These are phyloP conservation scores for Senecio squalidus DNA, from an alignment of 140 eudicot species.

Conservation along the genomic window DNA sequence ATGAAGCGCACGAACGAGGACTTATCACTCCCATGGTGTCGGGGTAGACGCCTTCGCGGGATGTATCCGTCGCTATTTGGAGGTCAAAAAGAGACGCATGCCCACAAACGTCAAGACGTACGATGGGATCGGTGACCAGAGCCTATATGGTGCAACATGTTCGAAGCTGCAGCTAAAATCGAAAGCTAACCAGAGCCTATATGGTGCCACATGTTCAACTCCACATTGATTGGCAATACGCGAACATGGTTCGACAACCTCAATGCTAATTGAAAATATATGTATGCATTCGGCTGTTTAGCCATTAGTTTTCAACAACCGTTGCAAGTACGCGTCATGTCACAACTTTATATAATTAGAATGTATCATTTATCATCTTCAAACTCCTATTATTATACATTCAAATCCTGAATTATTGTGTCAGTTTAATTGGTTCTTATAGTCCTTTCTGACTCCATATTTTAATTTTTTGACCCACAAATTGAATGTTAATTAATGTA, in stretches of 20 bases:
- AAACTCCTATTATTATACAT: conserved; percentile 15
- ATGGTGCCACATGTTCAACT: too few relatives aligned
- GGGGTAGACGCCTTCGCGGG: neutral
- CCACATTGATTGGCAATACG: too few relatives aligned
- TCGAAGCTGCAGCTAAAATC: too few relatives aligned
- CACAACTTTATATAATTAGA: neutral
- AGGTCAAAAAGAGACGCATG: too few relatives aligned
- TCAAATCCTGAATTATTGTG: conserved; percentile 18
- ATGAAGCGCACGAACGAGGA: too few relatives aligned
- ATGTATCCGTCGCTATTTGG: too few relatives aligned
- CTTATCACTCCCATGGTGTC: too few relatives aligned
- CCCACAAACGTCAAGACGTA: too few relatives aligned
- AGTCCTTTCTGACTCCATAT: conserved; percentile 26
- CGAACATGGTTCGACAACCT: too few relatives aligned
- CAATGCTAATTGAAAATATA: neutral
- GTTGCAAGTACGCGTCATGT: neutral
- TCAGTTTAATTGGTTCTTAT: conserved; percentile 31
- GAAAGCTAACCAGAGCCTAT: too few relatives aligned
- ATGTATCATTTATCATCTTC: conserved; percentile 3
- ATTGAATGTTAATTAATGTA: conserved; percentile 4
- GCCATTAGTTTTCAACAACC: neutral
- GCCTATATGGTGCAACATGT: too few relatives aligned
- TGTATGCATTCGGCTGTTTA: neutral
- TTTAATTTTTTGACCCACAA: neutral
- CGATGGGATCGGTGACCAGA: too few relatives aligned